Conservation (phyloP, 192 early-diverging fungal genomes). For the Coemansia sp. region DNA sequence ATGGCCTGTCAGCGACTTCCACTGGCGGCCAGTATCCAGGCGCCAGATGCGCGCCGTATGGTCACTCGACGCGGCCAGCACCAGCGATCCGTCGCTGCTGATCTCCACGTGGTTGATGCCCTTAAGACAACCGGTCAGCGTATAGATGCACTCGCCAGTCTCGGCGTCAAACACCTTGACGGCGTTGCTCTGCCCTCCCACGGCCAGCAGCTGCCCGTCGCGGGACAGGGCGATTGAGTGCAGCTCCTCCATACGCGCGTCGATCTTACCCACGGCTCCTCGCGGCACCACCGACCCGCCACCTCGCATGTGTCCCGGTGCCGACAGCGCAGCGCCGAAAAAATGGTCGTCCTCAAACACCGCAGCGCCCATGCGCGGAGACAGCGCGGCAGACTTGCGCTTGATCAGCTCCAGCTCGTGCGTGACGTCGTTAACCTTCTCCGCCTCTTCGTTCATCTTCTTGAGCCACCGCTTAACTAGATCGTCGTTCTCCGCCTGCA, state of each 20-base stretch:
- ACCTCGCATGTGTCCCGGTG: conserved; percentile 19
- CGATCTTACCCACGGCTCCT: conserved; percentile 44
- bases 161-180: conserved; percentile 78
- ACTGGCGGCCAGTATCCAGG: conserved; percentile 71
- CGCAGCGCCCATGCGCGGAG: conserved; percentile 27
- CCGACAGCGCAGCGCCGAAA: conserved; percentile 34
- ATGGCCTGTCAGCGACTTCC: conserved; percentile 95
- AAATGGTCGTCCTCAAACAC: conserved; percentile 42
- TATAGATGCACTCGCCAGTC: conserved; percentile 63
- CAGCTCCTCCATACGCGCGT: conserved; percentile 67
- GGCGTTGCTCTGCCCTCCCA: conserved; percentile 80
- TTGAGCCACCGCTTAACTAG: conserved; percentile 91
- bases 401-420: conserved; percentile 80
- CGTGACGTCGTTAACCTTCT: conserved; percentile 93
- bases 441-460: conserved; percentile 87
- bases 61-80: conserved; percentile 84
- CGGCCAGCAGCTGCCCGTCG: conserved; percentile 72
- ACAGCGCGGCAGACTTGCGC: conserved; percentile 45
- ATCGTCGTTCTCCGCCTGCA: conserved; percentile 84
- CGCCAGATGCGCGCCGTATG: conserved; percentile 89
- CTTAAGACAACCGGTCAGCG: conserved; percentile 82
- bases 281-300: conserved; percentile 37
- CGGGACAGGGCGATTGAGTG: conserved; percentile 75
- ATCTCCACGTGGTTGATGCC: conserved; percentile 78
- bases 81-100: conserved; percentile 45